phyloP scores from a whole-genome alignment of 2,329 filamentous ascomycete genomes.

The Aureobasidium sp. region DNA sequence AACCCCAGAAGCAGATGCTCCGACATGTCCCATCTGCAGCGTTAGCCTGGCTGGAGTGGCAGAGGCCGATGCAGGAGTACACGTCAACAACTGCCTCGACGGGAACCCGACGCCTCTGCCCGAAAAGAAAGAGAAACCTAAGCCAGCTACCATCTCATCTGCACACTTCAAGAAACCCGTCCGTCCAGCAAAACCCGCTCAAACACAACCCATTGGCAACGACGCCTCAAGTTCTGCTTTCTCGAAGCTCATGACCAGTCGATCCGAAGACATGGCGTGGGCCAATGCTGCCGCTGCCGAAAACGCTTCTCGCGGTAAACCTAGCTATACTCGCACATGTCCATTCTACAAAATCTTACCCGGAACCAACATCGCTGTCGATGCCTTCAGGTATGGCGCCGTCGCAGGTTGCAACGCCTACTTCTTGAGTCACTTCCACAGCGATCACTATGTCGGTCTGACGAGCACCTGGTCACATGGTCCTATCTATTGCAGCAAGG shows the following conservation, averaged over 20 bases:
- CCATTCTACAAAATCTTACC: conserved; percentile 99
- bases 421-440: conserved; percentile 96
- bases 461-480: conserved; percentile 85
- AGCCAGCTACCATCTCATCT: conserved; percentile 24
- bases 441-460: conserved; percentile 90
- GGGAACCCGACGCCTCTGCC: conserved; percentile 60
- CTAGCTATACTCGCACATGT: conserved; percentile 80
- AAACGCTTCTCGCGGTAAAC: conserved; percentile 68
- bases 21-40: conserved; percentile 70
- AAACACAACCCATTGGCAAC: conserved; percentile 63
- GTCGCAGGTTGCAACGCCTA: conserved; percentile 89
- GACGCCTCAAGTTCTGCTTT: conserved; percentile 60
- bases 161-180: conserved; percentile 60
- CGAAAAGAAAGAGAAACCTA: conserved; percentile 17
- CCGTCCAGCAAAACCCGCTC: conserved; percentile 63
- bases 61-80: conserved; percentile 62
- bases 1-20: conserved; percentile 18
- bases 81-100: conserved; percentile 91
- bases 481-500: conserved; percentile 90
- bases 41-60: conserved; percentile 48
- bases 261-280: conserved; percentile 88
- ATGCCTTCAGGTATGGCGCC: conserved; percentile 91
- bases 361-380: conserved; percentile 84
- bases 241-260: conserved; percentile 82
- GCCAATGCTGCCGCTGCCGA: conserved; percentile 75